These are phyloP conservation scores for Anacardium occidentale DNA, from an alignment of 345 rosid species.

Conservation along the genomic window DNA sequence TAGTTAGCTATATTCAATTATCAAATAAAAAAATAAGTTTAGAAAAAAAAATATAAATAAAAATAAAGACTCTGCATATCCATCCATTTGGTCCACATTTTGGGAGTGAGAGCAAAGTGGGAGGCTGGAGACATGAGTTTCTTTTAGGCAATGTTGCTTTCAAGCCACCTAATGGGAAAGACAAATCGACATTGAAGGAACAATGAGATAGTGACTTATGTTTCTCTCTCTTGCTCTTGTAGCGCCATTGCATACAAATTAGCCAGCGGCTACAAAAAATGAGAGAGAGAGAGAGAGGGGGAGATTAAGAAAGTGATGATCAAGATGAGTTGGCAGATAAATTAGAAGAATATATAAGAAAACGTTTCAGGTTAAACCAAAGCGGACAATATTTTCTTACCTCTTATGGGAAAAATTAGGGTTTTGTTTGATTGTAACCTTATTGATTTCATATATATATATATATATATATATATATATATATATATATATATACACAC, in stretches of 20 bases:
- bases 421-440: constrained; percentile 28
- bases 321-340: too few relatives aligned
- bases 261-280: background rate
- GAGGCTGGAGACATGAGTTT: constrained; percentile 35
- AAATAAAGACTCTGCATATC: constrained; percentile 12
- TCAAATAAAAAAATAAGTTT: background rate
- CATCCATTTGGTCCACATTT: constrained; percentile 30
- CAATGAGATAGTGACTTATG: constrained; percentile 41
- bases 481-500: too few relatives aligned
- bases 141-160: constrained; percentile 34
- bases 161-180: constrained; percentile 51
- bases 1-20: background rate
- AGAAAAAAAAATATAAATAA: too few relatives aligned
- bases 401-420: constrained; percentile 20
- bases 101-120: constrained; percentile 21
- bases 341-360: background rate
- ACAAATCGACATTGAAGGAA: constrained; percentile 35
- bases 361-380: background rate
- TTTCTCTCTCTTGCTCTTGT: constrained; percentile 8
- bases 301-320: background rate
- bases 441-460: constrained; percentile 8
- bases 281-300: constrained; percentile 6
- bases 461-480: too few relatives aligned
- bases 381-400: background rate
- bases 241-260: constrained; percentile 20